Base-by-base conservation (phyloP, 352 stramenopile species). In the Globisporangium cystogenes region DNA sequence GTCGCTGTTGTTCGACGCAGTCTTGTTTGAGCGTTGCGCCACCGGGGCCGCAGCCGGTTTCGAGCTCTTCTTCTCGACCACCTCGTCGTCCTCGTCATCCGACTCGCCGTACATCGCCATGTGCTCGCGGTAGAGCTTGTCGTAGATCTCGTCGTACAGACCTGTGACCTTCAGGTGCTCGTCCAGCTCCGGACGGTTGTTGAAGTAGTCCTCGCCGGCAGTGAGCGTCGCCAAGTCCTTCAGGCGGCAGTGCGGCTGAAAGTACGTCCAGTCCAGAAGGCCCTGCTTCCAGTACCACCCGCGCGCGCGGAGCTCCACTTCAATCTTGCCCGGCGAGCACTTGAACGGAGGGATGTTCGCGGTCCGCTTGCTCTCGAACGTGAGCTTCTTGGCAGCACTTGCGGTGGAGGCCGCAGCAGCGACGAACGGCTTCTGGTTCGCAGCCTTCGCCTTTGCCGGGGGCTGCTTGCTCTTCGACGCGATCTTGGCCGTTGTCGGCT, bases 261-360 rank as follows among this genome's bases (percentile, higher is more conserved):
- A 88, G 59, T 87, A 92, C 6, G 60, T 60, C 53, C 59, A 90
- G n/a, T 67, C 67, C 8, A 72, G 62, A 18, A 44, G 56, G 20
- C 53, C 48, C 18, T 31, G 27, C 33, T 74, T 81, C 78, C 78
- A 92, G 59, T 72, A 87, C 81, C 81, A 92, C 21, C 81, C 81
- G 29, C 72, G 74, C 26, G 29, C 50, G 20, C 64, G 66, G 4
- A 92, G 49, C 39, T 87, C 81, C 4, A 26, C 48, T 55, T 92
- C 81, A 27, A 88, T 51, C 44, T 74, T 87, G 26, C 81, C 81
- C 41, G 76, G 81, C 15, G 61, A 70, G 49, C 70, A 67, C 47
- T 87, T 81, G 51, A 92, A 88, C 6, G 64, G 47, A 24, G 81
- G 78, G 36, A 86, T 77, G 21, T 51, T 53, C 1, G 39, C 41